Evolutionary conservation across 1,139 yeast genomes (phyloP).

Genomic region (Scheffersomyces quercinus): DNA sequence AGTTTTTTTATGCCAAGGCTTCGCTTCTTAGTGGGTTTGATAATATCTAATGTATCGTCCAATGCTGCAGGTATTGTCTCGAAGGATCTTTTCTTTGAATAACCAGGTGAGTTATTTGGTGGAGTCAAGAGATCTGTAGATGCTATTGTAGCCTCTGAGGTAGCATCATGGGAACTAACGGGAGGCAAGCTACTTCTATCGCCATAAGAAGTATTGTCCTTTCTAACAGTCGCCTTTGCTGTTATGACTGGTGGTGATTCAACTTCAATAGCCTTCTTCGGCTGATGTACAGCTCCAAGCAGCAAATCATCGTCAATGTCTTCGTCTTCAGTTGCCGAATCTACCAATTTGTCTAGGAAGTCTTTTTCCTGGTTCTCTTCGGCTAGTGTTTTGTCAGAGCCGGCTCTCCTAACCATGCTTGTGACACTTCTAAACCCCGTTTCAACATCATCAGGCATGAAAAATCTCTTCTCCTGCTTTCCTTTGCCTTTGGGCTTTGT

Average conservation of each 20-base stretch:
- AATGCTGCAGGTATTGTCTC: too few species aligned
- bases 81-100: too few species aligned
- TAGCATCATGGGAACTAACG: too few species aligned
- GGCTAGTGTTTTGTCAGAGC: slow-evolving; percentile 14
- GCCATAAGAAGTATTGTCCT: slow-evolving; percentile 1
- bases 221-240: neutral
- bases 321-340: slow-evolving; percentile 22
- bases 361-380: slow-evolving; percentile 14
- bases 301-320: slow-evolving; percentile 2
- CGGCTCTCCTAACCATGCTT: slow-evolving; percentile 41
- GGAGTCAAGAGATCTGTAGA: too few species aligned
- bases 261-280: too few species aligned
- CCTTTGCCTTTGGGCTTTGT: slow-evolving; percentile 9
- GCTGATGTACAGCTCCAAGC: neutral
- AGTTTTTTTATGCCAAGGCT: neutral
- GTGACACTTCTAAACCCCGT: slow-evolving; percentile 68
- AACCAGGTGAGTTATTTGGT: too few species aligned
- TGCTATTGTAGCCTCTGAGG: too few species aligned
- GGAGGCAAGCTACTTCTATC: slow-evolving; percentile 1
- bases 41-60: too few species aligned
- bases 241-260: too few species aligned
- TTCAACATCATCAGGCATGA: slow-evolving; percentile 78
- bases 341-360: slow-evolving; percentile 23
- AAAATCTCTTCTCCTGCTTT: slow-evolving; percentile 45
- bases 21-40: slow-evolving; percentile 1